Percentiles rank a stretch among this genome's conserved stretches.
Evolutionary conservation across 768 basidiomycete genomes (phyloP).

Genomic region (Suillus ampliporus): DNA sequence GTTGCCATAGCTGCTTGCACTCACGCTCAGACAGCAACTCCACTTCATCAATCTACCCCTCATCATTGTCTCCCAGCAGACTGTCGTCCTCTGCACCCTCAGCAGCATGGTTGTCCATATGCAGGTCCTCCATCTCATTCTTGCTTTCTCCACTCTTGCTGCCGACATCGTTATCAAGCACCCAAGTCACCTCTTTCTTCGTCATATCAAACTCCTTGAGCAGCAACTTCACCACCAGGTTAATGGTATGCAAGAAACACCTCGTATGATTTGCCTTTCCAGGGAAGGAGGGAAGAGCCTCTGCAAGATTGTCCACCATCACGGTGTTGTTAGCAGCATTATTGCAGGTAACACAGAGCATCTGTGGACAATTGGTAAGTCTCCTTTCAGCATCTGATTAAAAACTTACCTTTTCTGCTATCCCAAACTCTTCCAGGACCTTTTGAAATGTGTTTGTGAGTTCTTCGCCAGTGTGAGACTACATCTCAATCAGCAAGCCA

Average conservation of each 20-base stretch:
- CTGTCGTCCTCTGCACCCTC: background rate
- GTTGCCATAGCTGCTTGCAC: conserved; percentile 14
- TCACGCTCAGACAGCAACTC: conserved; percentile 22
- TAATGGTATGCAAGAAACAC: conserved; percentile 48
- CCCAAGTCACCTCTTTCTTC: conserved; percentile 31
- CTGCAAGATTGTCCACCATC: conserved; percentile 23
- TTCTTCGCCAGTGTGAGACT: conserved; percentile 26
- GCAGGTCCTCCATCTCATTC: background rate
- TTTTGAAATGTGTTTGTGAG: conserved; percentile 22
- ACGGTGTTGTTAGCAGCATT: conserved; percentile 36
- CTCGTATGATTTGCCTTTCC: conserved; percentile 30
- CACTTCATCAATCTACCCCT: conserved; percentile 25
- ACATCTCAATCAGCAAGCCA: conserved; percentile 9
- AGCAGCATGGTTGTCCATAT: background rate
- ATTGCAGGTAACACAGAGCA: conserved; percentile 26
- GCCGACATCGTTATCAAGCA: conserved; percentile 9
- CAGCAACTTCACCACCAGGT: conserved; percentile 30
- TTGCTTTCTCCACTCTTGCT: background rate
- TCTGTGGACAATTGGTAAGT: conserved; percentile 20
- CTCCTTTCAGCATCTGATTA: background rate
- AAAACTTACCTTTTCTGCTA: background rate
- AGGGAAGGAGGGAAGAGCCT: conserved; percentile 27
- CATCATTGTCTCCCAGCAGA: conserved; percentile 15
- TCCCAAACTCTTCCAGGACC: conserved; percentile 26
- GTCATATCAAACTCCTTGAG: conserved; percentile 23